A percentile compares a stretch with the other conserved stretches of the same genome.
Conservation (phyloP, 2,329 filamentous ascomycete genomes). For the Curvularia sp. region DNA sequence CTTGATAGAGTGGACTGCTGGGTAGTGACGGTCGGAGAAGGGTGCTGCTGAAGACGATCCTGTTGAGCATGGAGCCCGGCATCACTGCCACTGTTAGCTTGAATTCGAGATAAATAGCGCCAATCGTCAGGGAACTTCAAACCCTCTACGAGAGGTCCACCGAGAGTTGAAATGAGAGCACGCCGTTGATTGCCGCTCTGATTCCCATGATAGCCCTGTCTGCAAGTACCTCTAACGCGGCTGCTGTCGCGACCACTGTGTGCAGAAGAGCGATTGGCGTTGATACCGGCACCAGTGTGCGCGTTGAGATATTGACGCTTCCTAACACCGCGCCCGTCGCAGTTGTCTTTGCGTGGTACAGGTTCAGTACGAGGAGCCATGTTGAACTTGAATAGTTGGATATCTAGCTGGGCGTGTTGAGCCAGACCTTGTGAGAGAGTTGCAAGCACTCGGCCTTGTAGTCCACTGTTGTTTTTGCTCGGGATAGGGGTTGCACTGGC, state of each 20-base stretch:
- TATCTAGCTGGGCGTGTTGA: neutral
- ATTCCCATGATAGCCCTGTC: neutral
- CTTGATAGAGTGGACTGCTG: neutral
- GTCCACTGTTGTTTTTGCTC: neutral
- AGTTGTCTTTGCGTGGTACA: too few relatives aligned
- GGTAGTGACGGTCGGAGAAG: neutral
- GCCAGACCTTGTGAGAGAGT: neutral
- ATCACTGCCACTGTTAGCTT: neutral
- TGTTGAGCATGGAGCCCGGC: neutral
- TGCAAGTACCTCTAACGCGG: neutral
- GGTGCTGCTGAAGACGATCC: neutral
- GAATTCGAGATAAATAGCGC: neutral
- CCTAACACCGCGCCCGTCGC: too few relatives aligned
- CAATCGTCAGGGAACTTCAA: neutral
- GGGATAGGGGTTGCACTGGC: neutral
- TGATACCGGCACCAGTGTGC: constrained; percentile 15
- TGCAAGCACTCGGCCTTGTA: too few relatives aligned
- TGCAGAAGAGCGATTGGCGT: neutral
- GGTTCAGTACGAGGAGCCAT: constrained; percentile 9
- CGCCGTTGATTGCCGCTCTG: neutral
- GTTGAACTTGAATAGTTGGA: neutral
- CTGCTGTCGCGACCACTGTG: neutral
- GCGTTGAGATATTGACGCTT: constrained; percentile 2
- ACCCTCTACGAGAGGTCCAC: neutral
- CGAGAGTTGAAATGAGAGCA: neutral